phyloP scores from a whole-genome alignment of 2,329 filamentous ascomycete species.

The Coniella lustricola region DNA sequence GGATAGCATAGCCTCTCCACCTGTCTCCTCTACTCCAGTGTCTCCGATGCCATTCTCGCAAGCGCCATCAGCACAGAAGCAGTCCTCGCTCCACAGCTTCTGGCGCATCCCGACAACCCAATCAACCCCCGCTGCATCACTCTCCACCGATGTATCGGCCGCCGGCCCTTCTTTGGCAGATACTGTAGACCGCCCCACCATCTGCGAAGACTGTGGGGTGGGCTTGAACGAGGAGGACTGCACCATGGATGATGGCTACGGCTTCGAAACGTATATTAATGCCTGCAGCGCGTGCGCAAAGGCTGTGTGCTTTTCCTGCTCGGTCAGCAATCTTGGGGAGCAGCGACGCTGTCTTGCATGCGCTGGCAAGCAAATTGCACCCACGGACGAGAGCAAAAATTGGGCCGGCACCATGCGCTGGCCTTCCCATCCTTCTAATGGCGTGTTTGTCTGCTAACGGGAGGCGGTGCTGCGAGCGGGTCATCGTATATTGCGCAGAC shows the following conservation, averaged over 20 bases:
- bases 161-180: slow-evolving; percentile 17
- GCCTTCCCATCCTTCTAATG: slow-evolving; percentile 13
- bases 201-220: slow-evolving; percentile 47
- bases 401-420: slow-evolving; percentile 12
- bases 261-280: slow-evolving; percentile 22
- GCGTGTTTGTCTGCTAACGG: slow-evolving; percentile 17
- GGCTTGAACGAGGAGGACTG: slow-evolving; percentile 25
- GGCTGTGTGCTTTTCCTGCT: slow-evolving; percentile 52
- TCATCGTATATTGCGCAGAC: too few relatives aligned
- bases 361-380: slow-evolving; percentile 27
- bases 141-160: slow-evolving; percentile 8
- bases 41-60: slow-evolving; percentile 12
- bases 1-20: slow-evolving; percentile 17
- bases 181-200: slow-evolving; percentile 21
- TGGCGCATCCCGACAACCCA: slow-evolving; percentile 46
- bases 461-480: slow-evolving; percentile 7
- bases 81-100: slow-evolving; percentile 53
- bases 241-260: slow-evolving; percentile 33
- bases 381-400: slow-evolving; percentile 18
- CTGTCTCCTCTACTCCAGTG: slow-evolving; percentile 4
- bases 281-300: slow-evolving; percentile 46
- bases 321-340: slow-evolving; percentile 50
- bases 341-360: slow-evolving; percentile 47
- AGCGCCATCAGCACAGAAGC: slow-evolving; percentile 23
- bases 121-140: slow-evolving; percentile 20